Conservation (phyloP, 108 stramenopile genomes). For the Cyclotella sp. region DNA sequence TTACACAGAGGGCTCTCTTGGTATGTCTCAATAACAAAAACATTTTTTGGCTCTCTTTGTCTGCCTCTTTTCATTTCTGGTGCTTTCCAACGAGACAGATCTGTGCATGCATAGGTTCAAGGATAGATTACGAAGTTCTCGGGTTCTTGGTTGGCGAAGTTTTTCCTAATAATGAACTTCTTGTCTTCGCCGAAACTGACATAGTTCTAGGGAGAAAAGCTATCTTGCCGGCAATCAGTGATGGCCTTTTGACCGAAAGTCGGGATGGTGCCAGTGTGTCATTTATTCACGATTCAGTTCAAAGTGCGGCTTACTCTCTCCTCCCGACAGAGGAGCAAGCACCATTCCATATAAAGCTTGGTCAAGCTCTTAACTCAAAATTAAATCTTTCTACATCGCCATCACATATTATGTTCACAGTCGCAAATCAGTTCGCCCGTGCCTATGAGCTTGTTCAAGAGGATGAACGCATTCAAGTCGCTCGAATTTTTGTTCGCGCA, state of each 20-base stretch:
- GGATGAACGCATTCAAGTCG: conserved; percentile 3
- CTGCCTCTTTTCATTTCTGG: not conserved
- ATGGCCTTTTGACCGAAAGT: not conserved
- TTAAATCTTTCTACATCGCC: not conserved
- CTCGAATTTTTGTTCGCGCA: not conserved
- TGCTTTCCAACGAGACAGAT: not conserved
- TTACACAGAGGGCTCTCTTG: conserved; percentile 4
- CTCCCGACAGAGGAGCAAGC: not conserved
- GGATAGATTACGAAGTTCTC: conserved; percentile 1
- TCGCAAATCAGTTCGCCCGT: conserved; percentile 10
- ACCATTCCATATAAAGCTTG: conserved; percentile 21
- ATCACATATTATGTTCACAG: not conserved
- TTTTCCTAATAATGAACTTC: not conserved
- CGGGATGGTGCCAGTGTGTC: conserved; percentile 1
- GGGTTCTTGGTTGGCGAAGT: not conserved
- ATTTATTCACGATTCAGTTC: conserved; percentile 15
- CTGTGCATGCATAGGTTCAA: conserved; percentile 15
- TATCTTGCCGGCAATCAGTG: not conserved
- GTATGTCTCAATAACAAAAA: not conserved
- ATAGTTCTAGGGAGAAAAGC: not conserved
- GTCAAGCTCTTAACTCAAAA: not conserved
- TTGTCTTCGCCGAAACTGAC: not conserved
- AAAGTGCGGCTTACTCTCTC: conserved; percentile 12
- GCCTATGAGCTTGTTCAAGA: not conserved
- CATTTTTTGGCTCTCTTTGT: not conserved